These are phyloP conservation scores for Ceratocystis harringtonii DNA, from an alignment of 2,329 filamentous ascomycete species.

Conservation along the genomic window DNA sequence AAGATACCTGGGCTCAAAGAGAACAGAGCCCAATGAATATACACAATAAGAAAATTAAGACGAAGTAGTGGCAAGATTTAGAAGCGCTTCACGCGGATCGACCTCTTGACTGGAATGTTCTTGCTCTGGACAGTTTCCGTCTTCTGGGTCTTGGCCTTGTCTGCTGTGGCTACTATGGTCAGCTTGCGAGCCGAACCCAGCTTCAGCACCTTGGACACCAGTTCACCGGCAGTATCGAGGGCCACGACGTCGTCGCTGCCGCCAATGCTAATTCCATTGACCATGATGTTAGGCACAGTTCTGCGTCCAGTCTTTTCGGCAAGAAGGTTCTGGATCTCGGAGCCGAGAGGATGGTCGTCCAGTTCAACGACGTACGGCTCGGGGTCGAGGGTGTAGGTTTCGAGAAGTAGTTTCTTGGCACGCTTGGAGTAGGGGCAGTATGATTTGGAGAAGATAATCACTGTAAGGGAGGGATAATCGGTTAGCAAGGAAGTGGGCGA, in stretches of 20 bases:
- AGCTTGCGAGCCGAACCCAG: slow-evolving; percentile 42
- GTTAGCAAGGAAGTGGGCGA: slow-evolving; percentile 5
- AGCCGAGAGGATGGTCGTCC: slow-evolving; percentile 63
- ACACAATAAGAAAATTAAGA: neutral
- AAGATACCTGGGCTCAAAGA: neutral
- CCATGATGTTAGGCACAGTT: slow-evolving; percentile 84
- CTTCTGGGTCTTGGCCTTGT: slow-evolving; percentile 1
- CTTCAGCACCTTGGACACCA: slow-evolving; percentile 56
- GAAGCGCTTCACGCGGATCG: slow-evolving; percentile 6
- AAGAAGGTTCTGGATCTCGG: slow-evolving; percentile 55
- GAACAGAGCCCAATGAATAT: neutral
- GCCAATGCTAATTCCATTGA: slow-evolving; percentile 78
- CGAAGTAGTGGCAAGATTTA: neutral
- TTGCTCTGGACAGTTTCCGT: slow-evolving; percentile 5
- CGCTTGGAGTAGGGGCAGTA: slow-evolving; percentile 78
- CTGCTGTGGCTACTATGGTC: slow-evolving; percentile 12
- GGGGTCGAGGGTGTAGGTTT: slow-evolving; percentile 71
- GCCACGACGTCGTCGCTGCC: slow-evolving; percentile 74
- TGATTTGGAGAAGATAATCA: slow-evolving; percentile 91
- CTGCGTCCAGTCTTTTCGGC: slow-evolving; percentile 58
- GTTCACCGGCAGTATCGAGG: slow-evolving; percentile 49
- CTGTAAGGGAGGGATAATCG: slow-evolving; percentile 28
- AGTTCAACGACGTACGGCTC: slow-evolving; percentile 80
- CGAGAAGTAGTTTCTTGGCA: slow-evolving; percentile 72
- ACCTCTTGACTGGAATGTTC: slow-evolving; percentile 2